A percentile compares a stretch with the other conserved stretches of the same genome.
Conservation (phyloP, 2,329 filamentous ascomycete species). For the Amylocarpus encephaloides region DNA sequence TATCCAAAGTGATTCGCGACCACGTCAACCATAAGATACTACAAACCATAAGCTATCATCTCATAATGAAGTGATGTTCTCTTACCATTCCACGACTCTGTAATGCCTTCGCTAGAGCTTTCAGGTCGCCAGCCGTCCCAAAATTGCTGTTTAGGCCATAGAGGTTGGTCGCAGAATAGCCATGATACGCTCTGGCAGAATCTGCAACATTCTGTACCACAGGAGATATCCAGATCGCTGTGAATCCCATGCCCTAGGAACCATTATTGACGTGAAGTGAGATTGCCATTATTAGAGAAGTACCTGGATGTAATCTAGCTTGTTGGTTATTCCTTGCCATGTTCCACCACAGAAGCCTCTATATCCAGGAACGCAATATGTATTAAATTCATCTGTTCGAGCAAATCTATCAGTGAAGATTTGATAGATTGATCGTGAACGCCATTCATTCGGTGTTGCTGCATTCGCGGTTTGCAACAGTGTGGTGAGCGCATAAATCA, state of each 20-base stretch:
- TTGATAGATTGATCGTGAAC: conserved; percentile 36
- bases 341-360: conserved; percentile 43
- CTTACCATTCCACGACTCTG: conserved; percentile 26
- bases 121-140: conserved; percentile 39
- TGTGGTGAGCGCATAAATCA: too few relatives aligned
- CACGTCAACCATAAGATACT: conserved; percentile 43
- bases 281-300: conserved; percentile 19
- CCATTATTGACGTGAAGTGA: neutral
- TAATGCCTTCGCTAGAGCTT: conserved; percentile 37
- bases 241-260: conserved; percentile 7
- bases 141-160: conserved; percentile 42
- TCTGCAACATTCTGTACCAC: conserved; percentile 34
- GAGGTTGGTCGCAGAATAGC: conserved; percentile 42
- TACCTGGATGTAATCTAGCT: conserved; percentile 45
- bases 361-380: conserved; percentile 15
- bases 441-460: conserved; percentile 28
- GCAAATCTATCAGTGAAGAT: conserved; percentile 40
- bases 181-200: conserved; percentile 40
- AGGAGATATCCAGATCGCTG: conserved; percentile 34
- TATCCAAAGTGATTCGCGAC: conserved; percentile 42
- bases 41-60: too few relatives aligned
- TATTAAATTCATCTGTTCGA: conserved; percentile 20
- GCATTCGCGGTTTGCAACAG: neutral
- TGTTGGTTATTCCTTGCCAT: conserved; percentile 42
- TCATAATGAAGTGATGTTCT: too few relatives aligned